Conservation (phyloP, 352 stramenopile species). For the Pythium vanterpoolii region DNA sequence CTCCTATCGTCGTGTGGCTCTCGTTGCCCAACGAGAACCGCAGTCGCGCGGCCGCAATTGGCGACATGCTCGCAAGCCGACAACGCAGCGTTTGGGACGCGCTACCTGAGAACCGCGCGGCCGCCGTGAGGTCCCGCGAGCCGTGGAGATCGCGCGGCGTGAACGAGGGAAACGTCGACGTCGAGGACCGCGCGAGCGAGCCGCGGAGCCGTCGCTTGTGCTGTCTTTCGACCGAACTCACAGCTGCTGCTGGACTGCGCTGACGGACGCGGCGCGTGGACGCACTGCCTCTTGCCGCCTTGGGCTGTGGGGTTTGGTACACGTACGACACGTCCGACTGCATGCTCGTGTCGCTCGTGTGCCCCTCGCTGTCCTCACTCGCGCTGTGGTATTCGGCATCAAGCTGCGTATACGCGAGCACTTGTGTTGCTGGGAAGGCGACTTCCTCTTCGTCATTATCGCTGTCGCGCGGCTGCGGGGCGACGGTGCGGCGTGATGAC, state of each 20-base stretch:
- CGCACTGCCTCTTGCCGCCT: background rate
- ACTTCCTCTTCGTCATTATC: slow-evolving; percentile 5
- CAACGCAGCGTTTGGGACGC: slow-evolving; percentile 52
- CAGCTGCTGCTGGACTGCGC: slow-evolving; percentile 15
- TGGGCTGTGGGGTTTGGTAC: slow-evolving; percentile 49
- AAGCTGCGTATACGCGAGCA: slow-evolving; percentile 13
- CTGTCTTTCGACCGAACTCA: slow-evolving; percentile 14
- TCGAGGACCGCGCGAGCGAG: slow-evolving; percentile 15
- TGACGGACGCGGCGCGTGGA: slow-evolving; percentile 18
- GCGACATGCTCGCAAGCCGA: slow-evolving; percentile 56
- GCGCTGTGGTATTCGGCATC: background rate
- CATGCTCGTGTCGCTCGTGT: slow-evolving; percentile 29
- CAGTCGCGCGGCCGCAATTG: slow-evolving; percentile 31
- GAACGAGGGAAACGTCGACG: slow-evolving; percentile 55
- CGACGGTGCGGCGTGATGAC: background rate
- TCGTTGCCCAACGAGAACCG: slow-evolving; percentile 21
- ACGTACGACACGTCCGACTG: slow-evolving; percentile 54
- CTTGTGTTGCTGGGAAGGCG: slow-evolving; percentile 14
- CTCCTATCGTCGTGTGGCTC: slow-evolving; percentile 4
- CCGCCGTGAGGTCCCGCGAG: background rate
- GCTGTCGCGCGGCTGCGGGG: background rate
- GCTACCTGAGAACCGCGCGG: slow-evolving; percentile 14
- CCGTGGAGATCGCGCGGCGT: slow-evolving; percentile 49
- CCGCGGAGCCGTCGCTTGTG: slow-evolving; percentile 3
- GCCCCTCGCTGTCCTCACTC: slow-evolving; percentile 7